Base-by-base conservation (phyloP, 805 yeast genomes). In the Kurtzmaniella cleridarum region DNA sequence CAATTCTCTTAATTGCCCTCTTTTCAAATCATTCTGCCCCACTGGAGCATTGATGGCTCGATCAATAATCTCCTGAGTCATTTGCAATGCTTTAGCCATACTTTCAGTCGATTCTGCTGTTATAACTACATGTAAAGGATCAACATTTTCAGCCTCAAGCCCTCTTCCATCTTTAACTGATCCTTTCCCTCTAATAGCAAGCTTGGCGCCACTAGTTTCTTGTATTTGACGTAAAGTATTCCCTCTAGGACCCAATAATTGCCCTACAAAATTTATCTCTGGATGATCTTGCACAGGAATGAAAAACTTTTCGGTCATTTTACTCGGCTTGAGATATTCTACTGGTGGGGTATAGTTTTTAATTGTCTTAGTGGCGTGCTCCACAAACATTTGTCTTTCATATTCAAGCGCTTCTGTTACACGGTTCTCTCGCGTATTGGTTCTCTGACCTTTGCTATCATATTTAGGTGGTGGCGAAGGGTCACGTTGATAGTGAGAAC, bases 381-480 rank as follows among this genome's bases (percentile, higher is more conserved):
- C 89, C n/a, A 95, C 81, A 36, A 93, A 64, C 32, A 68, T 66
- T 55, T 87, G 84, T 43, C 97, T 71, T 60, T 93, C 98, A 40
- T 78, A 78, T 50, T 88, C 95, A 32, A 84, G 62, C 33, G 69
- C 68, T 38, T 76, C 73, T 37, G 70, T 66, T 43, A 78, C 76
- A 37, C 95, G 66, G 33, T 65, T 73, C 37, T 85, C 95, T 40
- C 95, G 66, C 0, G 98, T 89, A 56, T 93, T 93, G 8, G 78
- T 79, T 53, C 98, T 79, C 55, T 79, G 81, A 33, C 99, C 99
- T 16, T 66, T 61, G 24, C 71, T 59, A 61, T 93, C 98, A 60
- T 93, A 93, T 41, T 76, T 77, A 1, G 98, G 98, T 2, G 96
- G 89, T 0, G 98, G 98, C 2, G 96, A 86, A 0, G 90, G 88